A percentile compares a stretch with the other conserved stretches of the same genome.
These are phyloP conservation scores for Leccinum incarnatum DNA, from an alignment of 768 basidiomycete genomes.

Conservation along the genomic window DNA sequence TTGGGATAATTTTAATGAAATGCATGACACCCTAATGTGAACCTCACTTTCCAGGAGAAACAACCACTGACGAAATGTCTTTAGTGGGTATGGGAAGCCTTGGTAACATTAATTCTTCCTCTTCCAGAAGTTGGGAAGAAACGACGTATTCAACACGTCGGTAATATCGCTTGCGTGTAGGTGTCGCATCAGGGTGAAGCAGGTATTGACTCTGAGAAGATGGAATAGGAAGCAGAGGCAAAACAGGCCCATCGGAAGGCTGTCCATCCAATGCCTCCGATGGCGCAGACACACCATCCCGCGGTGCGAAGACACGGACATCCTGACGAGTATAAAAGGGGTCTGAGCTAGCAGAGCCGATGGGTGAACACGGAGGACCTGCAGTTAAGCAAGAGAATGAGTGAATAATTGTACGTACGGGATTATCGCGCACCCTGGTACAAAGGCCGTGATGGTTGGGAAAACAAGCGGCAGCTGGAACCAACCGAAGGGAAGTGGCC, in stretches of 20 bases:
- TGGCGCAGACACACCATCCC: not conserved
- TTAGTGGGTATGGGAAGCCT: not conserved
- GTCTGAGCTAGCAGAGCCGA: not conserved
- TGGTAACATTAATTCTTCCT: slow-evolving; percentile 25
- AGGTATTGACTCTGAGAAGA: slow-evolving; percentile 37
- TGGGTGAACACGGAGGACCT: not conserved
- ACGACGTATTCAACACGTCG: slow-evolving; percentile 16
- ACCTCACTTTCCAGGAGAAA: slow-evolving; percentile 18
- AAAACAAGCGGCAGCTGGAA: not conserved
- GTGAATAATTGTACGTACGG: not conserved
- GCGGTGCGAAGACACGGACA: not conserved
- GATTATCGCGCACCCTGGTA: not conserved
- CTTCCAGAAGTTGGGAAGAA: slow-evolving; percentile 35
- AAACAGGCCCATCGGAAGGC: not conserved
- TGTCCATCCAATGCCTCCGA: slow-evolving; percentile 2
- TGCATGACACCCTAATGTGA: not conserved
- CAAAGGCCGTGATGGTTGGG: not conserved
- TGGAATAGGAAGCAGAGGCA: slow-evolving; percentile 17
- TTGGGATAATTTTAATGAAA: slow-evolving; percentile 13
- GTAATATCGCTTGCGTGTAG: slow-evolving; percentile 36
- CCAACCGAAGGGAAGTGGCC: slow-evolving; percentile 3
- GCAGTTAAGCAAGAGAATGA: not conserved
- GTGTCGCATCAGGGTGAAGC: slow-evolving; percentile 29
- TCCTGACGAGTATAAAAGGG: slow-evolving; percentile 2
- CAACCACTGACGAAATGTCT: not conserved